These are phyloP conservation scores for Emericellopsis atlantica DNA, from an alignment of 2,329 filamentous ascomycete genomes.

Conservation along the genomic window DNA sequence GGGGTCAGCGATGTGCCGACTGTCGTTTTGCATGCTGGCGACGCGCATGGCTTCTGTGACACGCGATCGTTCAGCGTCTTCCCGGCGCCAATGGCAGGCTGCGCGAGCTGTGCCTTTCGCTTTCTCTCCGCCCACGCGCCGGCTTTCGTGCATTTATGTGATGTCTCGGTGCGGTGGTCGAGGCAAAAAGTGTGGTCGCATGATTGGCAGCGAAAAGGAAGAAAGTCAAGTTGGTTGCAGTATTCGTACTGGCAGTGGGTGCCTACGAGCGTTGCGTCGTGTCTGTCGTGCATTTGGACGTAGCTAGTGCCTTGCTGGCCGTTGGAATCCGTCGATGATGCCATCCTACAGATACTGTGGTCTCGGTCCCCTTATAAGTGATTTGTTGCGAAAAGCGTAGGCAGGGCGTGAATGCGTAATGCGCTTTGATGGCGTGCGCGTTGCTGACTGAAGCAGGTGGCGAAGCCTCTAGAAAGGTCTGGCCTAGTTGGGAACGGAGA, in stretches of 20 bases:
- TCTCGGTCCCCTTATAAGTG: too few relatives aligned
- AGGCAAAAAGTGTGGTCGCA: slow-evolving; percentile 80
- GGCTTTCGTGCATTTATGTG: slow-evolving; percentile 55
- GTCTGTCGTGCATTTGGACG: slow-evolving; percentile 29
- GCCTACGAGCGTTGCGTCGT: slow-evolving; percentile 76
- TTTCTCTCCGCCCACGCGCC: slow-evolving; percentile 51
- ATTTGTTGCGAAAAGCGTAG: too few relatives aligned
- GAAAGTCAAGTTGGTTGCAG: slow-evolving; percentile 91
- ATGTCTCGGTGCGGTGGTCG: slow-evolving; percentile 78
- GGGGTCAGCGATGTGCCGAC: slow-evolving; percentile 57
- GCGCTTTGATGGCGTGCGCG: background rate
- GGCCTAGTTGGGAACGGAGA: background rate
- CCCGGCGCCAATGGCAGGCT: slow-evolving; percentile 39
- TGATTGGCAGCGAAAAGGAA: slow-evolving; percentile 87
- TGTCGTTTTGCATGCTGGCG: slow-evolving; percentile 52
- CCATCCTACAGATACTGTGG: too few relatives aligned
- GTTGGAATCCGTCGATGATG: too few relatives aligned
- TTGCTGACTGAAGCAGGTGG: slow-evolving; percentile 1
- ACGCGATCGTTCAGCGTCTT: slow-evolving; percentile 36
- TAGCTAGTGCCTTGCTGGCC: slow-evolving; percentile 1
- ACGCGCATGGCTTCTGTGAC: slow-evolving; percentile 55
- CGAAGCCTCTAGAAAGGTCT: slow-evolving; percentile 3
- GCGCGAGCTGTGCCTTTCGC: slow-evolving; percentile 39
- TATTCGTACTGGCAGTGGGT: slow-evolving; percentile 82
- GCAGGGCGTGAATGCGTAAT: background rate